Base-by-base conservation (phyloP, 306 rosid species). In the Prosopis cineraria region DNA sequence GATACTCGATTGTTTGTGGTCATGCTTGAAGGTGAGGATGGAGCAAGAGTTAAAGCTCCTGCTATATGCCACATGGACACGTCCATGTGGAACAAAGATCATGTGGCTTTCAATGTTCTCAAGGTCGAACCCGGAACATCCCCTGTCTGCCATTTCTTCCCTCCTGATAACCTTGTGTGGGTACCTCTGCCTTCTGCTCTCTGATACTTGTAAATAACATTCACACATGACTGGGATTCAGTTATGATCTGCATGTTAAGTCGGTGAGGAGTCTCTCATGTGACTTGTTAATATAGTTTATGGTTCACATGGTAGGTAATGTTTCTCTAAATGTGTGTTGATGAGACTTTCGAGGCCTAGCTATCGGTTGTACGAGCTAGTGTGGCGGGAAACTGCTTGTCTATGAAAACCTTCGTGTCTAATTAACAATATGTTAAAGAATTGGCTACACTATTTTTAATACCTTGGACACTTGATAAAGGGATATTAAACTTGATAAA, bases 21-120 rank as follows among this genome's bases (percentile, higher is more conserved):
- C 48, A 55, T 73, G 7, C 76, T 93, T 0, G 82, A 62, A 14
- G 93, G 92, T 22, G 89, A 86, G 19, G 74, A 87, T 80, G 96
- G 93, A 44, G 91, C 77, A 27, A 39, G 65, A 16, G 86, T 93
- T 76, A 70, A 90, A 47, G 90, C 93, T 22, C 80, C 79, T 22
- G 95, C 96, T 30, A 76, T 93, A 44, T 91, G 97, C 62, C 97
- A 93, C 79, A 85, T 91, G 97, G 93, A 93, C 80, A 93, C 98
- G 4, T 89, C 97, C 14, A 84, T 73, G 64, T 88, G 97, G 93
- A 89, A 91, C 73, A 68, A 31, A 11, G 86, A 84, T 33, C 93
- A 91, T 22, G 87, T 81, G 39, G 80, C 95, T 0, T 89, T 93
- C 77, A 81, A 43, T 0, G 89, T 91, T 39, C 93, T 93, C 37